phyloP scores from a whole-genome alignment of 164 flowering plant genomes.

The Umbellularia californica region DNA sequence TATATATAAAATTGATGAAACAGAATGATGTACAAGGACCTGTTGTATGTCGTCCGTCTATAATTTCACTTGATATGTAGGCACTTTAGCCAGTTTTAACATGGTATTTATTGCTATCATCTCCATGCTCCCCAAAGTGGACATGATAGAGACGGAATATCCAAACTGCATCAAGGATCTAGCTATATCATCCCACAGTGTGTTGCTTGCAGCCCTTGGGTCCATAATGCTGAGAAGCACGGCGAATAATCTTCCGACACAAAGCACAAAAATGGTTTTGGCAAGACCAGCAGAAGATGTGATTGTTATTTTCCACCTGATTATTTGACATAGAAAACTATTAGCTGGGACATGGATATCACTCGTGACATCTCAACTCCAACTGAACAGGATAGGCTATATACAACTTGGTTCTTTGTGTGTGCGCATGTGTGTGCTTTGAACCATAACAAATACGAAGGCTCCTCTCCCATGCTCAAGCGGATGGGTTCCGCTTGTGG shows the following conservation, averaged over 20 bases:
- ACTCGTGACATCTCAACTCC: not conserved
- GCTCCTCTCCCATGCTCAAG: too few relatives aligned
- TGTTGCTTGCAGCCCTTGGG: conserved; percentile 91
- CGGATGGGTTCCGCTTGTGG: too few relatives aligned
- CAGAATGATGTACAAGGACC: too few relatives aligned
- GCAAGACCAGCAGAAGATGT: conserved; percentile 87
- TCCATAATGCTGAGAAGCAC: conserved; percentile 66
- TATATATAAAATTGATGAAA: too few relatives aligned
- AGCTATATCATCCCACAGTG: conserved; percentile 17
- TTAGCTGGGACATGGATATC: not conserved
- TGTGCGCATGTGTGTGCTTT: too few relatives aligned
- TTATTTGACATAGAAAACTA: not conserved
- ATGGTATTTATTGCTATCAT: not conserved
- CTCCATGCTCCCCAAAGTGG: not conserved
- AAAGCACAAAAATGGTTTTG: conserved; percentile 71
- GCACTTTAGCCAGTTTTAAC: not conserved
- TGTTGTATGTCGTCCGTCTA: not conserved
- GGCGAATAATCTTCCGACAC: conserved; percentile 56
- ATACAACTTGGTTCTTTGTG: too few relatives aligned
- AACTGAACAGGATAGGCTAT: too few relatives aligned
- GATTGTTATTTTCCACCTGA: conserved; percentile 86
- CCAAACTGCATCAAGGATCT: not conserved
- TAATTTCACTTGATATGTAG: not conserved
- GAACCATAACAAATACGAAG: too few relatives aligned
- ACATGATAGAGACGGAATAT: not conserved